A percentile compares a stretch with the other conserved stretches of the same genome.
Conservation (phyloP, 1,284 basidiomycete genomes). For the Singerocomus inundabilis region DNA sequence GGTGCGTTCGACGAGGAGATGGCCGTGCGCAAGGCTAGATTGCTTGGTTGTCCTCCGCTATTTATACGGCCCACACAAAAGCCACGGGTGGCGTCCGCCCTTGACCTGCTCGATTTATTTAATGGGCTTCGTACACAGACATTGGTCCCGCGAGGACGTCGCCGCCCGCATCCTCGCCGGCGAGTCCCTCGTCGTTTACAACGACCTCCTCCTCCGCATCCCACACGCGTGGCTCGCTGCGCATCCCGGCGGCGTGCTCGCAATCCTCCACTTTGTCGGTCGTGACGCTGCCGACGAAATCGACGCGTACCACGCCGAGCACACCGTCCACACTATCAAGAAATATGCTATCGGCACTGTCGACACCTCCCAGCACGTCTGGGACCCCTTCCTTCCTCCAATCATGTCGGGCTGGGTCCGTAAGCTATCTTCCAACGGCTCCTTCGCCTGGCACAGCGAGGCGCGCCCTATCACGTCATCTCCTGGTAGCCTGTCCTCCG, state of each 20-base stretch:
- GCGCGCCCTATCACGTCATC: slow-evolving; percentile 46
- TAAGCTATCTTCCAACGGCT: slow-evolving; percentile 43
- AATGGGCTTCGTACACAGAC: slow-evolving; percentile 31
- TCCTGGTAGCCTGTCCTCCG: slow-evolving; percentile 44
- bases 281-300: slow-evolving; percentile 95
- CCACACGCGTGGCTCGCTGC: slow-evolving; percentile 77
- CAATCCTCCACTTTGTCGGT: slow-evolving; percentile 94
- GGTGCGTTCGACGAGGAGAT: slow-evolving; percentile 7
- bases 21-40: not conserved
- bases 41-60: slow-evolving; percentile 8
- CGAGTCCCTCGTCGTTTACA: slow-evolving; percentile 79
- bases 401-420: slow-evolving; percentile 82
- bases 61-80: slow-evolving; percentile 25
- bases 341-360: slow-evolving; percentile 79
- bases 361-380: slow-evolving; percentile 54
- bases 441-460: slow-evolving; percentile 59
- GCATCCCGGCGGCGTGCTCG: slow-evolving; percentile 90
- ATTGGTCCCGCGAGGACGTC: slow-evolving; percentile 58
- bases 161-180: slow-evolving; percentile 73
- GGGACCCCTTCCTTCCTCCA: slow-evolving; percentile 87
- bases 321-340: slow-evolving; percentile 63
- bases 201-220: slow-evolving; percentile 77
- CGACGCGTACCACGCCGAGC: slow-evolving; percentile 83
- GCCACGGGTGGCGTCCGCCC: not conserved
- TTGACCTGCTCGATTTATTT: not conserved